Evolutionary conservation across 768 basidiomycete genomes (phyloP).

Genomic region (Podaxis mareebaensis): DNA sequence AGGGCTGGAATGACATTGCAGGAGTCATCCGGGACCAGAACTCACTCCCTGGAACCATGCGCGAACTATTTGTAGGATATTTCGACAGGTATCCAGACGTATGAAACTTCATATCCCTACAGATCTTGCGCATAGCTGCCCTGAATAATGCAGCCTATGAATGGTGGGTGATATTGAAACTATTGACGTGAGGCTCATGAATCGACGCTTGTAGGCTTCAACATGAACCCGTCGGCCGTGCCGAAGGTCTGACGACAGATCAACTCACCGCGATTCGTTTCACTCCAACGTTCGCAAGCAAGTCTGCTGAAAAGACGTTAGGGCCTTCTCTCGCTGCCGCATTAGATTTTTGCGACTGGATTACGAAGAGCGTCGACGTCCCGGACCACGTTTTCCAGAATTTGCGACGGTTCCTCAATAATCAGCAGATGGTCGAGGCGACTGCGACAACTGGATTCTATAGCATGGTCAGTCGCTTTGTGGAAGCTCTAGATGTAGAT

Average conservation of each 20-base stretch:
- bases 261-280: constrained; percentile 61
- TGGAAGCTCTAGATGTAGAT: constrained; percentile 60
- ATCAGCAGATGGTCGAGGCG: constrained; percentile 52
- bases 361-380: constrained; percentile 32
- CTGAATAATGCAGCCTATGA: constrained; percentile 52
- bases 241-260: constrained; percentile 49
- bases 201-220: constrained; percentile 37
- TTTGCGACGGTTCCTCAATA: constrained; percentile 34
- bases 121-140: constrained; percentile 55
- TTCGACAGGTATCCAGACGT: not conserved
- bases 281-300: constrained; percentile 36
- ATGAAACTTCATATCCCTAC: not conserved
- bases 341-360: constrained; percentile 57
- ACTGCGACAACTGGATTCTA: constrained; percentile 55
- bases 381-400: constrained; percentile 21
- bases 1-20: constrained; percentile 50
- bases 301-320: constrained; percentile 34
- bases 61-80: constrained; percentile 48
- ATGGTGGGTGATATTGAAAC: constrained; percentile 26
- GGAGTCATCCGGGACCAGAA: constrained; percentile 51
- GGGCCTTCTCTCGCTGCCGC: constrained; percentile 51
- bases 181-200: not conserved
- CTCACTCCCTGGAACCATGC: constrained; percentile 45
- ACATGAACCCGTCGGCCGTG: constrained; percentile 51
- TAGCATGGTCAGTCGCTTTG: constrained; percentile 68